These are phyloP conservation scores for Musa troglodytarum DNA, from an alignment of 176 grass and related monocot species.

Conservation along the genomic window DNA sequence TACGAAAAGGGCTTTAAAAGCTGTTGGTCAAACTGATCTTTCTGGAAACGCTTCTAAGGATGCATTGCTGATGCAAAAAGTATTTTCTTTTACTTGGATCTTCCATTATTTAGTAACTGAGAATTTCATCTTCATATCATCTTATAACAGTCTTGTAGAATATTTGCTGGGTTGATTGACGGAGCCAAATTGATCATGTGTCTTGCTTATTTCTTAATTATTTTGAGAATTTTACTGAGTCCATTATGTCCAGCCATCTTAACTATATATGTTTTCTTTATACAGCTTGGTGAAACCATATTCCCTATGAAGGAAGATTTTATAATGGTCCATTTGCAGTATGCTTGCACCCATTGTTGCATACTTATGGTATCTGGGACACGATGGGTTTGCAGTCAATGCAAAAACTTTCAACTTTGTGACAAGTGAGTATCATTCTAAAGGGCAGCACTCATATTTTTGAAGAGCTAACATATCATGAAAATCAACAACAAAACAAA, in stretches of 20 bases:
- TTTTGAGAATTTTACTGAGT: neutral
- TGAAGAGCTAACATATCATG: neutral
- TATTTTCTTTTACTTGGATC: neutral
- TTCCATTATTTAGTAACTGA: neutral
- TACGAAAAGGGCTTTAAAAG: conserved; percentile 13
- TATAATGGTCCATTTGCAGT: conserved; percentile 17
- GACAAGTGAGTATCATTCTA: conserved; percentile 18
- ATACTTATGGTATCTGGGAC: conserved; percentile 5
- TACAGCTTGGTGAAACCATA: conserved; percentile 52
- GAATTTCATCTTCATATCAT: neutral
- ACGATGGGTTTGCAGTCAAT: conserved; percentile 11
- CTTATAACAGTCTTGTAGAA: too few species aligned
- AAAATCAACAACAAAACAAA: neutral
- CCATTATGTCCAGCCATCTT: neutral
- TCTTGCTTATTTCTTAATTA: neutral
- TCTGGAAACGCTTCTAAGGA: conserved; percentile 8
- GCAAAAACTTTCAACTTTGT: conserved; percentile 30
- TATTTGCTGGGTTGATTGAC: neutral
- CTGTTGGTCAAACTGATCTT: conserved; percentile 13
- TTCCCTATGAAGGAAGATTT: conserved; percentile 20
- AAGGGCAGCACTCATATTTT: neutral
- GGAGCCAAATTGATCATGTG: neutral
- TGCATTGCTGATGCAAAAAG: conserved; percentile 15
- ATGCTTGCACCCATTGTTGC: conserved; percentile 7
- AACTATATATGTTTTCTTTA: conserved; percentile 12